phyloP scores from a whole-genome alignment of 495 filamentous ascomycete species.

The Parachaetomium inaequale region DNA sequence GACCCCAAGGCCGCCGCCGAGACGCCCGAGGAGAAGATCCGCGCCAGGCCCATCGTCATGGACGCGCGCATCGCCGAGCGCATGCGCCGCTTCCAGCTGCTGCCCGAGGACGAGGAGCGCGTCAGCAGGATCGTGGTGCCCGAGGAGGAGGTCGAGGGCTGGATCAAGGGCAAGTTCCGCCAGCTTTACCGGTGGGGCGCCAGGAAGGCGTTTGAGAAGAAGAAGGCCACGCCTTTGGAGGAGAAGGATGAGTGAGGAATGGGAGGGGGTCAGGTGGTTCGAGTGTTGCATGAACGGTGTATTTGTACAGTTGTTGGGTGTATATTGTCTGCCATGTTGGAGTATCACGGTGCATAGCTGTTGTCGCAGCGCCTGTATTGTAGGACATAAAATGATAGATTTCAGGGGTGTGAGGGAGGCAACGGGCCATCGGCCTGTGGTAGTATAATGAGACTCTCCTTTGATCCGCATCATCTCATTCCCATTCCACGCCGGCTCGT shows the following conservation, averaged over 20 bases:
- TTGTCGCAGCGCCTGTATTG: conserved; percentile 4
- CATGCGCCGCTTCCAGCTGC: conserved; percentile 74
- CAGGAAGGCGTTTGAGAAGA: conserved; percentile 25
- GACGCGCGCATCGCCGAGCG: conserved; percentile 73
- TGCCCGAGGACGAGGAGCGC: conserved; percentile 62
- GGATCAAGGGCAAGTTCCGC: conserved; percentile 50
- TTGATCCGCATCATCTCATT: no score
- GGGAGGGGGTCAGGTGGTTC: background rate
- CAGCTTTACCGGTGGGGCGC: conserved; percentile 44
- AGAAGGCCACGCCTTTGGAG: conserved; percentile 25
- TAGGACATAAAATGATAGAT: conserved; percentile 7
- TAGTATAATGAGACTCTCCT: conserved; percentile 16
- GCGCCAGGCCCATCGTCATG: conserved; percentile 71
- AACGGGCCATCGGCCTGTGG: background rate
- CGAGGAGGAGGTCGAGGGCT: conserved; percentile 65
- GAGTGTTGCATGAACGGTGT: background rate
- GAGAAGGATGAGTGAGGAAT: conserved; percentile 25
- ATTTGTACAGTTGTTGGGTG: conserved; percentile 15
- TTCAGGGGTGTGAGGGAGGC: background rate
- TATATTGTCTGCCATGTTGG: conserved; percentile 3
- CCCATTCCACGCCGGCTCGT: no score
- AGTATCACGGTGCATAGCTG: conserved; percentile 10
- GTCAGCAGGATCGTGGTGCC: conserved; percentile 58
- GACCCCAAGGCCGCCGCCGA: conserved; percentile 58
- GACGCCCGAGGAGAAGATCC: conserved; percentile 60